Evolutionary conservation across 805 yeast genomes (phyloP).

Genomic region (Candida qinlingensis): DNA sequence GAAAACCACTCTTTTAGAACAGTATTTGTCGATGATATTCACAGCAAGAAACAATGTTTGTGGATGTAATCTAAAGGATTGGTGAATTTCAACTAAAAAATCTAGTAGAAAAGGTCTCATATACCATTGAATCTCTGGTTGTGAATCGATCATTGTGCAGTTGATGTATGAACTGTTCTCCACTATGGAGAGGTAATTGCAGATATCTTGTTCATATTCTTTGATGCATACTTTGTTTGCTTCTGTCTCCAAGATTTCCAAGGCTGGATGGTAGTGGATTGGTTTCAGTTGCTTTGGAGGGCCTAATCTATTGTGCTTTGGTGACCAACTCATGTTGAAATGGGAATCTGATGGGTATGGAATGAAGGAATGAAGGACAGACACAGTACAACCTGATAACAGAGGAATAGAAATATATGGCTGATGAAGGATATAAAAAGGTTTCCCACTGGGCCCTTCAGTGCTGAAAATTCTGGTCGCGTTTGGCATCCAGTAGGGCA

Average conservation of each 20-base stretch:
- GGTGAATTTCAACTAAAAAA: slow-evolving; percentile 64
- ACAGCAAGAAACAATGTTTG: slow-evolving; percentile 65
- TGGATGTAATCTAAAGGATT: slow-evolving; percentile 53
- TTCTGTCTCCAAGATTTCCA: slow-evolving; percentile 40
- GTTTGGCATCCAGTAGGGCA: not conserved
- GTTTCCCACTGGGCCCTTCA: not conserved
- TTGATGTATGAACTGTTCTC: slow-evolving; percentile 30
- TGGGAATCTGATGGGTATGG: not conserved
- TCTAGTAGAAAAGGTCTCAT: slow-evolving; percentile 78
- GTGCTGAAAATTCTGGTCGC: not conserved
- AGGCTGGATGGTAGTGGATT: slow-evolving; percentile 29
- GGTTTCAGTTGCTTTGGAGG: slow-evolving; percentile 26
- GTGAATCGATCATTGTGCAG: slow-evolving; percentile 63
- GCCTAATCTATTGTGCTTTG: slow-evolving; percentile 20
- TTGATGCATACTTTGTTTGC: slow-evolving; percentile 34
- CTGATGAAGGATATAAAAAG: slow-evolving; percentile 2
- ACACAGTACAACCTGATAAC: too few species aligned
- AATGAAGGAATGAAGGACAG: not conserved
- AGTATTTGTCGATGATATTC: slow-evolving; percentile 75
- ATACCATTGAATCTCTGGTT: slow-evolving; percentile 77
- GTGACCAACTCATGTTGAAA: slow-evolving; percentile 16
- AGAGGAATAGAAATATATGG: not conserved
- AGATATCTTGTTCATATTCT: slow-evolving; percentile 40
- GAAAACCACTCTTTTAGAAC: slow-evolving; percentile 73
- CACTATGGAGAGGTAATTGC: slow-evolving; percentile 32